These are phyloP conservation scores for Amphicarpaea edgeworthii DNA, from an alignment of 306 rosid species.

Conservation along the genomic window DNA sequence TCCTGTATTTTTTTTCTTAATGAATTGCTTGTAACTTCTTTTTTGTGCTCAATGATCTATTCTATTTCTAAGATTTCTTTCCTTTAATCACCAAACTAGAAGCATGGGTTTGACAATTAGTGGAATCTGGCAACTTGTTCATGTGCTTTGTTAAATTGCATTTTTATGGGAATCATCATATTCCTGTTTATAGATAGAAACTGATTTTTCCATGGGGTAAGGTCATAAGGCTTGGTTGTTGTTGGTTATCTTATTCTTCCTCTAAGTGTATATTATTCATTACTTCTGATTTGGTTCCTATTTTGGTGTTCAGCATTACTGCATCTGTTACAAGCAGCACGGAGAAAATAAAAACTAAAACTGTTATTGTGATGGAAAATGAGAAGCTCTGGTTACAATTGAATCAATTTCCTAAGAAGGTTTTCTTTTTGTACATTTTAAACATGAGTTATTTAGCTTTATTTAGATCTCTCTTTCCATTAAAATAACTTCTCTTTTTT, in stretches of 20 bases:
- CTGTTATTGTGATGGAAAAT: slow-evolving; percentile 78
- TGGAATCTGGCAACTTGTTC: slow-evolving; percentile 1
- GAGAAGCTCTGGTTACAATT: slow-evolving; percentile 75
- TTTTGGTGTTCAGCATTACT: slow-evolving; percentile 65
- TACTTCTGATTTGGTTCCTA: slow-evolving; percentile 11
- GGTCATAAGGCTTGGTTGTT: neutral
- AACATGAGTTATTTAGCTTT: slow-evolving; percentile 21
- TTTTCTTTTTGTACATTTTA: slow-evolving; percentile 42
- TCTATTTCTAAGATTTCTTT: neutral
- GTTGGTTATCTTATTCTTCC: slow-evolving; percentile 21
- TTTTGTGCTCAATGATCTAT: neutral
- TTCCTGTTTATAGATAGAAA: slow-evolving; percentile 13
- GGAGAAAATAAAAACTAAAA: slow-evolving; percentile 71
- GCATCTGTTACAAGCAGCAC: slow-evolving; percentile 95
- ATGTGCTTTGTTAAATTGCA: slow-evolving; percentile 21
- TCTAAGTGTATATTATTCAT: neutral
- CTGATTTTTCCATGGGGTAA: slow-evolving; percentile 17
- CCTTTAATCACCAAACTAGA: slow-evolving; percentile 11
- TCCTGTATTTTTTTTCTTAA: neutral
- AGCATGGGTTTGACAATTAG: slow-evolving; percentile 13
- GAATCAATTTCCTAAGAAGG: slow-evolving; percentile 75
- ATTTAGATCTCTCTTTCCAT: slow-evolving; percentile 11
- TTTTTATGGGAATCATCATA: slow-evolving; percentile 14
- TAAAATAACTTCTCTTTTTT: neutral
- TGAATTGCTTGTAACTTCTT: slow-evolving; percentile 9